Evolutionary conservation across 2,329 filamentous ascomycete species (phyloP).

Genomic region (Elsinoe batatas): DNA sequence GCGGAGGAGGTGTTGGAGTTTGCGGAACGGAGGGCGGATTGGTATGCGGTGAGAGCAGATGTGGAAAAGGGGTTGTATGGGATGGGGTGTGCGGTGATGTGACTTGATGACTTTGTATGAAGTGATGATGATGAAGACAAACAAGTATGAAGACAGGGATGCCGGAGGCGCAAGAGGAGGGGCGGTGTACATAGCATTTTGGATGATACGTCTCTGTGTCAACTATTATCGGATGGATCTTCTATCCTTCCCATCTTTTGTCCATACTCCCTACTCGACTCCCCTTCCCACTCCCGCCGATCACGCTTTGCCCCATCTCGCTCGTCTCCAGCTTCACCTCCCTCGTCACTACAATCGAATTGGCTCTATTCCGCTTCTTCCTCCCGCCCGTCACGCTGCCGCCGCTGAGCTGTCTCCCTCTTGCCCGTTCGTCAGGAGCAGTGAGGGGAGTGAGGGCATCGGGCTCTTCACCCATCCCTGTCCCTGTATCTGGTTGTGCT

Average conservation of each 20-base stretch:
- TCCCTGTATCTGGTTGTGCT: no score
- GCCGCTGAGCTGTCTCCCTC: neutral
- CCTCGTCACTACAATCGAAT: slow-evolving; percentile 3
- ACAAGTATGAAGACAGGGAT: no score
- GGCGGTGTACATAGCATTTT: neutral
- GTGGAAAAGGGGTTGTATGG: slow-evolving; percentile 98
- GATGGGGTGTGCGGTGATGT: slow-evolving; percentile 82
- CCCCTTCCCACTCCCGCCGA: neutral
- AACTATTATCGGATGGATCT: no score
- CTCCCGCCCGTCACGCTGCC: neutral
- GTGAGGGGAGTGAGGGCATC: neutral
- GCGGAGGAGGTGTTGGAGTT: slow-evolving; percentile 98
- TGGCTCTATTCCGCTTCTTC: neutral
- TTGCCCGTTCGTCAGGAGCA: neutral
- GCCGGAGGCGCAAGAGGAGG: neutral
- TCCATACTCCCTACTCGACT: neutral
- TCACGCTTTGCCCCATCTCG: neutral
- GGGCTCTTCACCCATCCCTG: neutral
- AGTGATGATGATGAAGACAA: no score
- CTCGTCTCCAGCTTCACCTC: slow-evolving; percentile 1
- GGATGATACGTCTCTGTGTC: no score
- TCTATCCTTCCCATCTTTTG: neutral
- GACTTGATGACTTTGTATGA: slow-evolving; percentile 14
- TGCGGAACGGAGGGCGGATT: slow-evolving; percentile 85
- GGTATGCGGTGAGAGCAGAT: slow-evolving; percentile 78